Evolutionary conservation across 2,329 filamentous ascomycete genomes (phyloP).

Genomic region (Sarocladiaceae sp.): DNA sequence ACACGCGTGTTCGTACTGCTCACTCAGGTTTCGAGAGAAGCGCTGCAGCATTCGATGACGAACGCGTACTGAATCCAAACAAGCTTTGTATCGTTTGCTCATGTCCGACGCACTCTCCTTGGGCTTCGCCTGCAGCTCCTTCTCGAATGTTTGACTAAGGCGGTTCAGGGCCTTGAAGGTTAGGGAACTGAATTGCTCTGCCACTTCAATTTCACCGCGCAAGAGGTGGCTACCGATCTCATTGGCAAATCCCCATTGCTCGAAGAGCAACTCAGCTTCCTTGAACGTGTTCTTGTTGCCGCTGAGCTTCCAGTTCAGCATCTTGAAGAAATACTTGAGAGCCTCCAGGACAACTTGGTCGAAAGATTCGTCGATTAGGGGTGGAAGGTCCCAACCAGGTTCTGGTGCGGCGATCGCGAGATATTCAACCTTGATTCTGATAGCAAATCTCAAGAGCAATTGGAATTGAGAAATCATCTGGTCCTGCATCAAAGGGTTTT

Average conservation of each 20-base stretch:
- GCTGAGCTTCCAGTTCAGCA: constrained; percentile 96
- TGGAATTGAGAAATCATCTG: constrained; percentile 98
- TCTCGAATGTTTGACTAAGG: constrained; percentile 86
- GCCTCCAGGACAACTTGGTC: constrained; percentile 89
- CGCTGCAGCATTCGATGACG: constrained; percentile 94
- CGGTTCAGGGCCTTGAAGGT: constrained; percentile 90
- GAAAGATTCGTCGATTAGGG: constrained; percentile 95
- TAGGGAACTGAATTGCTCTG: constrained; percentile 92
- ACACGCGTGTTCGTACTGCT: constrained; percentile 93
- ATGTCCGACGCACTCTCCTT: constrained; percentile 83
- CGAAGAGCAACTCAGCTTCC: constrained; percentile 92
- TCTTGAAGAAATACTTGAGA: constrained; percentile 96
- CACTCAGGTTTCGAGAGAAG: constrained; percentile 84
- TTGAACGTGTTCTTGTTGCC: constrained; percentile 99
- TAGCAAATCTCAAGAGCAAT: constrained; percentile 84
- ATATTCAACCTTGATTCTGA: constrained; percentile 89
- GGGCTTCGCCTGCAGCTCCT: constrained; percentile 77
- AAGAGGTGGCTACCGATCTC: constrained; percentile 88
- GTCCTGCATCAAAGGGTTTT: constrained; percentile 90
- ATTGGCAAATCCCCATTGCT: constrained; percentile 98
- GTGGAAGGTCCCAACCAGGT: constrained; percentile 90
- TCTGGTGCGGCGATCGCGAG: constrained; percentile 78
- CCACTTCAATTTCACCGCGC: constrained; percentile 91
- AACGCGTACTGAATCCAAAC: constrained; percentile 91
- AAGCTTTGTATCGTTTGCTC: constrained; percentile 95